Evolutionary conservation across 2,329 filamentous ascomycete species (phyloP).

Genomic region (Graphiopsis chlorocephala): DNA sequence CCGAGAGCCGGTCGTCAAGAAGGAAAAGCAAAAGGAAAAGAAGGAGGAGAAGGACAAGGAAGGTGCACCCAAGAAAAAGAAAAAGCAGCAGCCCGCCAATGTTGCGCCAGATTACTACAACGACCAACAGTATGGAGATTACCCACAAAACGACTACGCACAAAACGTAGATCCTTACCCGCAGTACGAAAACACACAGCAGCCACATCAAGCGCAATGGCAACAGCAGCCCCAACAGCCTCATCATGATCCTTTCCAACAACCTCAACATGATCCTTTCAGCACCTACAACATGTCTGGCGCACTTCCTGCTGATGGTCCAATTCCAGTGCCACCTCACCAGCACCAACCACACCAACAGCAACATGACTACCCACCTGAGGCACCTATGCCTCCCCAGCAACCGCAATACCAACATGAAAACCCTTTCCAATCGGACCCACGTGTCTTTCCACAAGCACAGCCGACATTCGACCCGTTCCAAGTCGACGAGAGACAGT

Average conservation of each 20-base stretch:
- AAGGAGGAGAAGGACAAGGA: not conserved
- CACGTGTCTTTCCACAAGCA: not conserved
- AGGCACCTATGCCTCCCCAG: not conserved
- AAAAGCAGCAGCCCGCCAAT: not conserved
- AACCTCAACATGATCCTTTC: not conserved
- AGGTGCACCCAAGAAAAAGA: not conserved
- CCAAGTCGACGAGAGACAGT: not conserved
- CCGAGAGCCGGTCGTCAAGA: not conserved
- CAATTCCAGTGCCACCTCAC: not conserved
- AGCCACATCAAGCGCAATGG: not conserved
- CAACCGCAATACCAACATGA: not conserved
- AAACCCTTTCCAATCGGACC: slow-evolving; percentile 7
- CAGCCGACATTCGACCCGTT: not conserved
- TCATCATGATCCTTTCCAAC: not conserved
- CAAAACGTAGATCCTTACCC: not conserved
- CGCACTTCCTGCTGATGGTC: not conserved
- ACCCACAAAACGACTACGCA: not conserved
- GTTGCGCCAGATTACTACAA: not conserved
- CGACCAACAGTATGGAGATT: not conserved
- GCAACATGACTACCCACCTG: not conserved
- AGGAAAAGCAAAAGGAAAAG: not conserved
- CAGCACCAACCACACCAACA: not conserved
- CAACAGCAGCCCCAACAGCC: not conserved
- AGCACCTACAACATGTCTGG: not conserved
- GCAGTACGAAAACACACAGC: not conserved